Percentiles rank a stretch among this genome's conserved stretches.
Evolutionary conservation across 2,329 filamentous ascomycete species (phyloP).

Genomic region (Fusarium dlaminii): DNA sequence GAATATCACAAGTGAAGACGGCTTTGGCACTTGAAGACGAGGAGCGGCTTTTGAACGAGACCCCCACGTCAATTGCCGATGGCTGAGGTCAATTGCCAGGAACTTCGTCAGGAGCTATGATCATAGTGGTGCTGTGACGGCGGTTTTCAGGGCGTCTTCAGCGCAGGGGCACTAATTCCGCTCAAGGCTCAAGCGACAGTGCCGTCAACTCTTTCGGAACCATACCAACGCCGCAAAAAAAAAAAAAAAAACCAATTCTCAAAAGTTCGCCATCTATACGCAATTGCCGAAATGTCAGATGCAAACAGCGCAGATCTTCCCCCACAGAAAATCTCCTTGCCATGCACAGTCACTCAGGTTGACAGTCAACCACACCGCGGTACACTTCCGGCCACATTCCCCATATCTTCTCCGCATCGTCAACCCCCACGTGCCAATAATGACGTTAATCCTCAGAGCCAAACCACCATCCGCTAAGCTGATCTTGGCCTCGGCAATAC

Average conservation of each 20-base stretch:
- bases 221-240: no score
- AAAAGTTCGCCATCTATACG: not conserved
- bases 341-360: not conserved
- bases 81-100: not conserved
- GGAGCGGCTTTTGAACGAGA: not conserved
- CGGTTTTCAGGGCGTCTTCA: no score
- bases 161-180: not conserved
- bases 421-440: conserved; percentile 2
- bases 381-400: not conserved
- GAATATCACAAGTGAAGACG: not conserved
- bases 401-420: not conserved
- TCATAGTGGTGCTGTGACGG: not conserved
- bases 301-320: not conserved
- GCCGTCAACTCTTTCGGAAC: rapidly evolving
- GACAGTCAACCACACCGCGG: conserved; percentile 6
- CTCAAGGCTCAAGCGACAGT: not conserved
- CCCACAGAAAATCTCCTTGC: not conserved
- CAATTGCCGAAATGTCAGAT: not conserved
- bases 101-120: not conserved
- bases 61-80: not conserved
- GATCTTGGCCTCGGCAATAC: not conserved
- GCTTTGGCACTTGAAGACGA: not conserved
- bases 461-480: not conserved
- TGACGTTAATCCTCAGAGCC: not conserved
- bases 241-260: no score